Evolutionary conservation across 176 grass and related monocot genomes (phyloP).

Genomic region (Triticum dicoccoides): DNA sequence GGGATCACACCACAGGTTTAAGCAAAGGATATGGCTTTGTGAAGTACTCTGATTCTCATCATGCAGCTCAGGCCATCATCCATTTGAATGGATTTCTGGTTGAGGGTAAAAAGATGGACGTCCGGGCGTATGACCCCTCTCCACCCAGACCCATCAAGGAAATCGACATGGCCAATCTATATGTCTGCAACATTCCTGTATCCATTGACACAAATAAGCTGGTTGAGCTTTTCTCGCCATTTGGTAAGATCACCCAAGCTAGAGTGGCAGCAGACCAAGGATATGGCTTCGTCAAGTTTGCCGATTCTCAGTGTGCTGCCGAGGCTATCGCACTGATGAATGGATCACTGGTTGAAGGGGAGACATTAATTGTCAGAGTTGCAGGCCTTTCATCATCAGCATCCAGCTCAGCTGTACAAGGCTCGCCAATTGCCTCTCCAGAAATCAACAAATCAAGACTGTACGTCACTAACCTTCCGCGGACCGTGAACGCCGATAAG

Average conservation of each 20-base stretch:
- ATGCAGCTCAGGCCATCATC: constrained; percentile 38
- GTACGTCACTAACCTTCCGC: constrained; percentile 45
- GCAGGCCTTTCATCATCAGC: constrained; percentile 27
- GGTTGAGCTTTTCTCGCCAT: constrained; percentile 60
- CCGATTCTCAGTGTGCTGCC: constrained; percentile 43
- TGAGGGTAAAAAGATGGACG: constrained; percentile 43
- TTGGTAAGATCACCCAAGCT: constrained; percentile 60
- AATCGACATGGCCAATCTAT: constrained; percentile 53
- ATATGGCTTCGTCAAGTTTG: constrained; percentile 64
- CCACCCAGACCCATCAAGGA: constrained; percentile 1
- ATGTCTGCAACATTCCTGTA: constrained; percentile 44
- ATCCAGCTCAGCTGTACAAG: constrained; percentile 29
- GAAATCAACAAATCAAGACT: constrained; percentile 46
- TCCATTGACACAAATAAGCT: constrained; percentile 52
- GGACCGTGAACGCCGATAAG: constrained; percentile 37
- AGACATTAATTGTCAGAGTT: constrained; percentile 47
- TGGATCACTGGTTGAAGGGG: constrained; percentile 57
- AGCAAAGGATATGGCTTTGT: constrained; percentile 70
- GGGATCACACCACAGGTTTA: constrained; percentile 40
- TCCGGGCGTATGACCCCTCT: neutral
- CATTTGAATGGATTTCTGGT: constrained; percentile 47
- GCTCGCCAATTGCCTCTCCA: constrained; percentile 4
- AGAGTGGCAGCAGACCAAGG: constrained; percentile 34
- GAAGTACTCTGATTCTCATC: constrained; percentile 35
- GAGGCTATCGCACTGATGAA: constrained; percentile 54